Evolutionary conservation across 805 yeast species (phyloP).

Genomic region (Candida maris): DNA sequence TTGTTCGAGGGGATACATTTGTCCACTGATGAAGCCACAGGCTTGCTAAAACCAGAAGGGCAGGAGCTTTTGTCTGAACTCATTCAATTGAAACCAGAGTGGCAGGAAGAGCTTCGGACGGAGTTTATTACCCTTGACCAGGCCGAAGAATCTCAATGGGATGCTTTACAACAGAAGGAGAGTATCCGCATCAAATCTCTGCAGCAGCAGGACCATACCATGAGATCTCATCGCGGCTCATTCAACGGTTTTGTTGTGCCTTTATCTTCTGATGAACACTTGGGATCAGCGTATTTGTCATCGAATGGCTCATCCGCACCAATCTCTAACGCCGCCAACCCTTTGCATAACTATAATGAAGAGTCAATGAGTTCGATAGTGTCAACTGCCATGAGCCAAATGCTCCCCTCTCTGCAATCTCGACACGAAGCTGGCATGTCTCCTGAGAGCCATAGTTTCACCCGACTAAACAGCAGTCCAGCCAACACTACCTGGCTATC

Average conservation of each 20-base stretch:
- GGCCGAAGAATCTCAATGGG: conserved; percentile 36
- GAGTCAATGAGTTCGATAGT: conserved; percentile 20
- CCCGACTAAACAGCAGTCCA: conserved; percentile 15
- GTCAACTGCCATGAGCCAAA: conserved; percentile 22
- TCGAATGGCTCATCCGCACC: conserved; percentile 7
- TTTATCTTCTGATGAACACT: conserved; percentile 22
- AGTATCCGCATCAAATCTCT: conserved; percentile 27
- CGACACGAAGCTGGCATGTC: conserved; percentile 11
- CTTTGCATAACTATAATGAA: conserved; percentile 9
- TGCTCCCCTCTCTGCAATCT: conserved; percentile 13
- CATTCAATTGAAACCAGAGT: conserved; percentile 26
- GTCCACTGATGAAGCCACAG: conserved; percentile 27
- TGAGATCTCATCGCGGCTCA: conserved; percentile 1
- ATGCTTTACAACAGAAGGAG: conserved; percentile 37
- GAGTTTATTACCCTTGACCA: conserved; percentile 32
- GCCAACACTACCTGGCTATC: conserved; percentile 12
- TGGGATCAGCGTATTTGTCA: conserved; percentile 2
- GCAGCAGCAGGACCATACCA: conserved; percentile 17
- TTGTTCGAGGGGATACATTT: conserved; percentile 22
- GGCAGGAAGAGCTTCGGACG: conserved; percentile 27
- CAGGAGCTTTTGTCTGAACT: conserved; percentile 20
- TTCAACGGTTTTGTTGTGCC: conserved; percentile 11
- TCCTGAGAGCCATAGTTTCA: conserved; percentile 15
- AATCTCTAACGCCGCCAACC: conserved; percentile 8
- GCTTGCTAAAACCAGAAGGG: conserved; percentile 28